These are phyloP conservation scores for Beta vulgaris DNA, from an alignment of 148 eudicot genomes.

Conservation along the genomic window DNA sequence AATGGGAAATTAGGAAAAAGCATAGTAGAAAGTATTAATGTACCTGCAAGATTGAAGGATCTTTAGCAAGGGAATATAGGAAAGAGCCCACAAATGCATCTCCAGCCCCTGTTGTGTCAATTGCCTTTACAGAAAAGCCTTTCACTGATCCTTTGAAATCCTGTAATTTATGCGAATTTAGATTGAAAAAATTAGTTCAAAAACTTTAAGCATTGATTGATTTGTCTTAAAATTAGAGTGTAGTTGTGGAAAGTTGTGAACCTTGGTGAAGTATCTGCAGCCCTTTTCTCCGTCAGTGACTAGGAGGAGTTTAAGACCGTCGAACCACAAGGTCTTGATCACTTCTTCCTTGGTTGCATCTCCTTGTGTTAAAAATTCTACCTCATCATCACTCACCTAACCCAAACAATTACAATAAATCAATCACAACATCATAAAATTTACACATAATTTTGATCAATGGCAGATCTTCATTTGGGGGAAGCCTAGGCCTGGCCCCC, in stretches of 20 bases:
- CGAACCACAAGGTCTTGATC: slow-evolving; percentile 39
- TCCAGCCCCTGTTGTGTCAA: slow-evolving; percentile 71
- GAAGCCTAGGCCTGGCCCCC: too few species aligned
- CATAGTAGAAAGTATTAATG: background rate
- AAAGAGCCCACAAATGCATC: slow-evolving; percentile 60
- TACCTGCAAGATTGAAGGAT: slow-evolving; percentile 37
- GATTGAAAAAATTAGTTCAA: background rate
- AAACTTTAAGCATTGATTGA: background rate
- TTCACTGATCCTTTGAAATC: slow-evolving; percentile 43
- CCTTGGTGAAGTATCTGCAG: slow-evolving; percentile 59
- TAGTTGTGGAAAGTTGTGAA: background rate
- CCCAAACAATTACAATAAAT: background rate
- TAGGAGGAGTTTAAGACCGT: slow-evolving; percentile 43
- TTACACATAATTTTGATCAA: background rate
- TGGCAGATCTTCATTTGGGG: too few species aligned
- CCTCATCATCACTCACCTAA: slow-evolving; percentile 56
- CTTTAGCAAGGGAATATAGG: slow-evolving; percentile 38
- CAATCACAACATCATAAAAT: background rate
- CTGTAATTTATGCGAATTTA: slow-evolving; percentile 12
- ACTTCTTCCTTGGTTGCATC: slow-evolving; percentile 37
- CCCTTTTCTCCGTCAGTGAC: slow-evolving; percentile 61
- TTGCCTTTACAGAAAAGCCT: slow-evolving; percentile 40
- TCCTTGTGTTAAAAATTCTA: slow-evolving; percentile 39
- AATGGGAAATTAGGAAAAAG: background rate
- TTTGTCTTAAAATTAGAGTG: background rate